Conservation (phyloP, 2,329 filamentous ascomycete genomes). For the Blastomyces gilchristii region DNA sequence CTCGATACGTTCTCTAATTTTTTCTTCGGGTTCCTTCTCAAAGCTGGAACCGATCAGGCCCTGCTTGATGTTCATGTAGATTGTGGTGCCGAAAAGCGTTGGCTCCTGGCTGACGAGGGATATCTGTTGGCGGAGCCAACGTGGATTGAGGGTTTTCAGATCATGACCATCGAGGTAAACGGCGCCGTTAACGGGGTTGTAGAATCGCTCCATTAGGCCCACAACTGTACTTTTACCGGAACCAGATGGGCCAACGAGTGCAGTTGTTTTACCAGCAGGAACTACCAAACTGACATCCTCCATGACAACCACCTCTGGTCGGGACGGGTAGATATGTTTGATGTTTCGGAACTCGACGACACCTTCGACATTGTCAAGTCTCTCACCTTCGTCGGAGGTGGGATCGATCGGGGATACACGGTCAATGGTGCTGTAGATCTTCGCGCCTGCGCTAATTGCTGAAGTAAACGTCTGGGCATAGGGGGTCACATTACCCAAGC, state of each 20-base stretch:
- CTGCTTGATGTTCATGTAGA: conserved; percentile 81
- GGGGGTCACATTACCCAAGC: conserved; percentile 75
- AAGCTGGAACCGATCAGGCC: conserved; percentile 76
- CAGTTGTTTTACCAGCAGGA: conserved; percentile 83
- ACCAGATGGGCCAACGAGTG: conserved; percentile 85
- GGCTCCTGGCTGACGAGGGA: conserved; percentile 90
- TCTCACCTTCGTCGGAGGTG: conserved; percentile 58
- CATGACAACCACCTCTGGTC: conserved; percentile 84
- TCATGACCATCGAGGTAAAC: conserved; percentile 76
- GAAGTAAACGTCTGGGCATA: conserved; percentile 80
- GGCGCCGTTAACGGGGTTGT: conserved; percentile 71
- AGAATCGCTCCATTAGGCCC: conserved; percentile 86
- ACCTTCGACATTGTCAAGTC: conserved; percentile 61
- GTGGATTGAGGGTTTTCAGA: conserved; percentile 69
- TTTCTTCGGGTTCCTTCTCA: conserved; percentile 58
- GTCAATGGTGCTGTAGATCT: conserved; percentile 93
- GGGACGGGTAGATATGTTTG: conserved; percentile 89
- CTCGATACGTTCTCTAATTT: conserved; percentile 59
- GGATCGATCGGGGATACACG: conserved; percentile 76
- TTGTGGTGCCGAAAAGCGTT: conserved; percentile 78
- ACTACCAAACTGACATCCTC: conserved; percentile 68
- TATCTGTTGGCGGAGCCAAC: conserved; percentile 87
- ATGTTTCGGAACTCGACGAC: conserved; percentile 70
- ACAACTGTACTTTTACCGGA: conserved; percentile 94
- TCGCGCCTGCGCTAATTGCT: conserved; percentile 70